Evolutionary conservation across 2,329 filamentous ascomycete genomes (phyloP).

Genomic region (Pyrenophora graminea): DNA sequence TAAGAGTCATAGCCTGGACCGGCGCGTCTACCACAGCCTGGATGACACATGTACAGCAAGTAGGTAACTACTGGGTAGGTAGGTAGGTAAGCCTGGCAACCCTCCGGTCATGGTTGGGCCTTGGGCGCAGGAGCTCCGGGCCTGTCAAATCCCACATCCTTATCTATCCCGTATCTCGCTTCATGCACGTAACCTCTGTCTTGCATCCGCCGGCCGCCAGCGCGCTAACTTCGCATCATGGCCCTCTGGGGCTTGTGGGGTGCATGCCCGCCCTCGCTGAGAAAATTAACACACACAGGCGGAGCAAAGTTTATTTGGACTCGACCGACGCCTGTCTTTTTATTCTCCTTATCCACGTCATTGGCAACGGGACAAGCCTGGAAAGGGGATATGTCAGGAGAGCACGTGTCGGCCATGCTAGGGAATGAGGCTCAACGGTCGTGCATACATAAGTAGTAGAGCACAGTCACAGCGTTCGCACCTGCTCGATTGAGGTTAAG

Average conservation of each 20-base stretch:
- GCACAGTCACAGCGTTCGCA: constrained; percentile 3
- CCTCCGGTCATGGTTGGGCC: neutral
- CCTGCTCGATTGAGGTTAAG: constrained; percentile 15
- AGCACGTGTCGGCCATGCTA: neutral
- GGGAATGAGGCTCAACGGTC: constrained; percentile 3
- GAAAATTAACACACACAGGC: neutral
- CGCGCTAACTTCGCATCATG: constrained; percentile 1
- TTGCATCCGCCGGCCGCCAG: constrained; percentile 5
- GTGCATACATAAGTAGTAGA: neutral
- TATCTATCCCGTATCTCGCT: constrained; percentile 12
- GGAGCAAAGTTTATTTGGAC: constrained; percentile 6
- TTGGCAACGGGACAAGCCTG: neutral
- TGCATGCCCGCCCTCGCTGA: constrained; percentile 16
- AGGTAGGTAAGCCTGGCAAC: neutral
- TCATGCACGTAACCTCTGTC: constrained; percentile 5
- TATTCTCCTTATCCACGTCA: neutral
- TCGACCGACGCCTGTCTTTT: neutral
- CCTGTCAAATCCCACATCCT: constrained; percentile 10
- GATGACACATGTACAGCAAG: neutral
- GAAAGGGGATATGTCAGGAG: neutral
- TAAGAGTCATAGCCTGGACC: neutral
- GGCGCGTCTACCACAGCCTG: neutral
- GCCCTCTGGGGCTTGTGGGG: constrained; percentile 18
- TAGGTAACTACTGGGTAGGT: too few relatives aligned
- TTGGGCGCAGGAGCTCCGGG: neutral